Conservation (phyloP, 768 basidiomycete species). For the Lentinula sp. region DNA sequence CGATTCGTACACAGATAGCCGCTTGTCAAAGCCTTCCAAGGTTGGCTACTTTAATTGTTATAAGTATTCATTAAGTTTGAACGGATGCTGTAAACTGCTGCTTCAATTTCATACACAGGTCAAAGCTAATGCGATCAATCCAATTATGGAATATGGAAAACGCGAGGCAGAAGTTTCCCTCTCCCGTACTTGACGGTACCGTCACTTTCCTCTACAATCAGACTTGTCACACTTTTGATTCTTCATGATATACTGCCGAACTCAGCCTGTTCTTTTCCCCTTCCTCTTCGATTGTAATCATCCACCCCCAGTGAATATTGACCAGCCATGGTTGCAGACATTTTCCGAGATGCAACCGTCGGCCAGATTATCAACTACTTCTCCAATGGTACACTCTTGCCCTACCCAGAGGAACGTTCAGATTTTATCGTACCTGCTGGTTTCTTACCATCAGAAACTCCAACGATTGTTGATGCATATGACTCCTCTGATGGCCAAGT, state of each 20-base stretch:
- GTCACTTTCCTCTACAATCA: neutral
- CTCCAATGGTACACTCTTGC: conserved; percentile 16
- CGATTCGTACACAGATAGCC: neutral
- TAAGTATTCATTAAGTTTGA: too few species aligned
- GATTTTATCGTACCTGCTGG: conserved; percentile 10
- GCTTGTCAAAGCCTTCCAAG: neutral
- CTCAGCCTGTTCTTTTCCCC: neutral
- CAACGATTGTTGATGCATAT: conserved; percentile 9
- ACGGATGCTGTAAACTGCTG: too few species aligned
- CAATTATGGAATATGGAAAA: neutral
- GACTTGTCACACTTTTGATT: neutral
- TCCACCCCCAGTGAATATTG: neutral
- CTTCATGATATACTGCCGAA: neutral
- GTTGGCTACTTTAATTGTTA: too few species aligned
- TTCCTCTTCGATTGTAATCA: neutral
- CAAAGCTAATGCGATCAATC: neutral
- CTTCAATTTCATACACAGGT: neutral
- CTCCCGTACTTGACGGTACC: neutral
- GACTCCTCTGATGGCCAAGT: neutral
- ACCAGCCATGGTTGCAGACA: conserved; percentile 4
- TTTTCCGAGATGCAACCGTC: conserved; percentile 21
- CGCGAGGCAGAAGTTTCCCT: neutral
- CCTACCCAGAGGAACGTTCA: conserved; percentile 13
- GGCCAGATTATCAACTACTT: conserved; percentile 22
- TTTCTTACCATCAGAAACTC: conserved; percentile 4